Evolutionary conservation across 495 filamentous ascomycete species (phyloP).

Genomic region (Penicillium angulare): DNA sequence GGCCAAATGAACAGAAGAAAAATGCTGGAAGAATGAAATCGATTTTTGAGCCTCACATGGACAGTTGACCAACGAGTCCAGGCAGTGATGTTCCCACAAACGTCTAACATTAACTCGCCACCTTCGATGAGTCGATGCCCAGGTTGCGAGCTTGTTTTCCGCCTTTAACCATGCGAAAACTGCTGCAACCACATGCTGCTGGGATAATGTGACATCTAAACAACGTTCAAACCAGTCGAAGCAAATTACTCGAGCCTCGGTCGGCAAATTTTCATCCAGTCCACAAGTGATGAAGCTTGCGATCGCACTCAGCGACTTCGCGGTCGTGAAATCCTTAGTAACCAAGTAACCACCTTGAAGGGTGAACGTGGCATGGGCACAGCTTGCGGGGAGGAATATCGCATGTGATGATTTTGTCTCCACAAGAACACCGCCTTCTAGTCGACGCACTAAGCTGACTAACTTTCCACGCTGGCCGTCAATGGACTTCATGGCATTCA

Average conservation of each 20-base stretch:
- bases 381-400: conserved; percentile 14
- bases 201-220: conserved; percentile 3
- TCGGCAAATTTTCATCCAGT: conserved; percentile 4
- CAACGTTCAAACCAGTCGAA: conserved; percentile 8
- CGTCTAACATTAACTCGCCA: conserved; percentile 8
- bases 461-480: conserved; percentile 12
- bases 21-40: conserved; percentile 3
- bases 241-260: conserved; percentile 6
- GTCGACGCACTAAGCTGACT: not conserved
- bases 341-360: conserved; percentile 14
- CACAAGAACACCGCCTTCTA: conserved; percentile 16
- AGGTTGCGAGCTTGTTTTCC: conserved; percentile 1
- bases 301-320: conserved; percentile 11
- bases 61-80: not conserved
- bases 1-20: conserved; percentile 1
- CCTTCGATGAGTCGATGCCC: conserved; percentile 5
- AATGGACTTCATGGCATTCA: conserved; percentile 4
- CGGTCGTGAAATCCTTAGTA: conserved; percentile 16
- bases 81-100: conserved; percentile 6
- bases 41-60: conserved; percentile 1
- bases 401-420: conserved; percentile 12
- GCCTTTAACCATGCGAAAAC: conserved; percentile 6
- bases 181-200: not conserved
- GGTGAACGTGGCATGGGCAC: conserved; percentile 14
- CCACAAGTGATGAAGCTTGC: conserved; percentile 1